These are phyloP conservation scores for Fraxinus cuspidata DNA, from an alignment of 257 asterid species.

Conservation along the genomic window DNA sequence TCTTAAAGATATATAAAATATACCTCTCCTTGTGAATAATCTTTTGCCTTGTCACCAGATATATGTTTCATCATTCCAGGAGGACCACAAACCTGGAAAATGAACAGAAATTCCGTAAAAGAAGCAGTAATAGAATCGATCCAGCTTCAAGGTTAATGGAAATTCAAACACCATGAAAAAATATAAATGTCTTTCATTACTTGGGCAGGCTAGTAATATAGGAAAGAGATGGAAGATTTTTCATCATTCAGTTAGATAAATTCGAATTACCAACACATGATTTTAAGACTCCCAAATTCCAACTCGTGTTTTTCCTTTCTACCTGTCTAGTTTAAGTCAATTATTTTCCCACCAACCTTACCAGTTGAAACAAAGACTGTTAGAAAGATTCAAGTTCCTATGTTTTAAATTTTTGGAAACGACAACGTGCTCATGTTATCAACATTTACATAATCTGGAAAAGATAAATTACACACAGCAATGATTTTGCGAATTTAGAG, in stretches of 20 bases:
- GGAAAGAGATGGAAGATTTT: not conserved
- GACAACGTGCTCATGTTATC: not conserved
- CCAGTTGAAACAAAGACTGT: not conserved
- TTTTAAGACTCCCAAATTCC: not conserved
- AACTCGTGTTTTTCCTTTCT: not conserved
- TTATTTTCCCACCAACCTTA: not conserved
- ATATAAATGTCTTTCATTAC: not conserved
- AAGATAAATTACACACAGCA: not conserved
- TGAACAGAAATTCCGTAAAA: slow-evolving; percentile 19
- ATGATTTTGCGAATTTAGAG: not conserved
- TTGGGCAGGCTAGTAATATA: not conserved
- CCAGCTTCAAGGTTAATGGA: not conserved
- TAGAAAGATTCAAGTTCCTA: not conserved
- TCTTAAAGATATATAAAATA: slow-evolving; percentile 1
- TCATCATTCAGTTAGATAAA: not conserved
- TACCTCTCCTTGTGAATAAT: slow-evolving; percentile 94
- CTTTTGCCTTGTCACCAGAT: slow-evolving; percentile 93
- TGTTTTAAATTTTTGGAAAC: not conserved
- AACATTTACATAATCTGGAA: not conserved
- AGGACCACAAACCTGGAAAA: slow-evolving; percentile 90
- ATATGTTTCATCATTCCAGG: slow-evolving; percentile 91
- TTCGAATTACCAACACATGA: not conserved
- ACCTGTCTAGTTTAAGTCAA: not conserved
- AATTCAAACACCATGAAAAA: not conserved
- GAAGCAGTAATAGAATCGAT: slow-evolving; percentile 3